Conservation (phyloP, 1,139 yeast genomes). For the Wickerhamiella pararugosa region DNA sequence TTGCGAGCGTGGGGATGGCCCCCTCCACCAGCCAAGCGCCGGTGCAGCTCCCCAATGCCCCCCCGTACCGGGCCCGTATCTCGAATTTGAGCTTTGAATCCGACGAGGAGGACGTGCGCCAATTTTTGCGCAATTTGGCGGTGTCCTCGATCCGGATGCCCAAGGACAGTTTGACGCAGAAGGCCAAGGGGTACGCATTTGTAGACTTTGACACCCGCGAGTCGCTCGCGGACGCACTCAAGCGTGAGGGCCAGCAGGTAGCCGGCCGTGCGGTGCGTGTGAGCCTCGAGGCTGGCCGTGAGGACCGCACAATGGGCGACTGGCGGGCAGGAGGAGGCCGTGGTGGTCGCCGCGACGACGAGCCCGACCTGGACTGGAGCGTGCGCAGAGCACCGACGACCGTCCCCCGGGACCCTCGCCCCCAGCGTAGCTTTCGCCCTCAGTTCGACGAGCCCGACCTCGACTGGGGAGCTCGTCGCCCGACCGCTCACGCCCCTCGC, state of each 20-base stretch:
- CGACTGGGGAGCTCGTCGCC: slow-evolving; percentile 18
- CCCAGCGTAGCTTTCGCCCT: slow-evolving; percentile 25
- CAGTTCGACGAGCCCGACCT: slow-evolving; percentile 6
- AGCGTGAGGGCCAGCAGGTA: slow-evolving; percentile 46
- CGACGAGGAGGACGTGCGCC: slow-evolving; percentile 47
- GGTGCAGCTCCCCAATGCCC: slow-evolving; percentile 75
- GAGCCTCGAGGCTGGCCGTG: slow-evolving; percentile 18
- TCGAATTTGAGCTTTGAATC: slow-evolving; percentile 78
- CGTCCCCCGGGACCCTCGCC: slow-evolving; percentile 12
- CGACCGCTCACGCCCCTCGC: slow-evolving; percentile 28
- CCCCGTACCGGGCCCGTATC: slow-evolving; percentile 84
- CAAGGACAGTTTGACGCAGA: slow-evolving; percentile 41
- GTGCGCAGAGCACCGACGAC: slow-evolving; percentile 10
- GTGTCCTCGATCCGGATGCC: slow-evolving; percentile 49
- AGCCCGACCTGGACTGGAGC: slow-evolving; percentile 14
- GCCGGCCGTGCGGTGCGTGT: slow-evolving; percentile 70
- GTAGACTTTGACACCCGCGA: slow-evolving; percentile 59
- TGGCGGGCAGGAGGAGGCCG: slow-evolving; percentile 8
- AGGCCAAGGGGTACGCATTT: slow-evolving; percentile 76
- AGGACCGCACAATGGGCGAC: slow-evolving; percentile 16
- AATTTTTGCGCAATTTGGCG: slow-evolving; percentile 39
- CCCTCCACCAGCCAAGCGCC: slow-evolving; percentile 62
- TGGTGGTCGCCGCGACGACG: slow-evolving; percentile 26
- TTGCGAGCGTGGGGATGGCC: slow-evolving; percentile 7
- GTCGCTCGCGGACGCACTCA: slow-evolving; percentile 54